Base-by-base conservation (phyloP, 2,329 filamentous ascomycete genomes). In the Coniosporium tulheliwenetii region DNA sequence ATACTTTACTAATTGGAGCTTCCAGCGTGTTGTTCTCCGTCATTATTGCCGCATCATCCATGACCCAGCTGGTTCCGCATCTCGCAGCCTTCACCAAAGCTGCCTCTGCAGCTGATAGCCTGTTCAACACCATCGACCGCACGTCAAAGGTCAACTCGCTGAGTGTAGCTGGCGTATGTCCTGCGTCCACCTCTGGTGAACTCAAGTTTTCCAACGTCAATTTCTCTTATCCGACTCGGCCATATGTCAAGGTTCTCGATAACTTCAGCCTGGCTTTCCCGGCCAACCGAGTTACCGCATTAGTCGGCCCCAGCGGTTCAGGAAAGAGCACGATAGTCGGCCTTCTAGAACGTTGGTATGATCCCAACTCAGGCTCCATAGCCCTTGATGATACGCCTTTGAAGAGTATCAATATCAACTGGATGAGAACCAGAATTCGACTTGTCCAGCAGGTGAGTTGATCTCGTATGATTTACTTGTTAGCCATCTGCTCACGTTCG, bases 71-170 rank as follows among this genome's bases (percentile, higher is more conserved):
- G 13, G 54, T 58, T 1, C 64, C 64, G 1, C 60, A 66, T 37
- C 49, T 62, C 12, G 52, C 59, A 38, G 53, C 61, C 8, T 56
- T 69, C 42, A 60, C 63, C 1, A 64, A 61, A 38, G 65, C 63
- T 1, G 49, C 61, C 1, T 56, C 61, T 5, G 58, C 62, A 2
- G 65, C 66, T 1, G 41, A 53, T 3, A 61, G 65, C 43, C 52
- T 68, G 3, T 62, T 66, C 35, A 47, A 48, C 5, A 56, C 57
- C 14, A 65, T 68, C 31, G 63, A 65, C 43, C 58, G 60, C 26
- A 31, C 47, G 7, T 65, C 63, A 0, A 45, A 52, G 8, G 49
- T 66, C 1, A 61, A 68, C 45, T 57, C 64, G 0, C 47, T 63
- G 3, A 40, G 48, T 16, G 19, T 45, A 12, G 40, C 41, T 12